Evolutionary conservation across 257 asterid species (phyloP).

Genomic region (Nemophila menziesii): DNA sequence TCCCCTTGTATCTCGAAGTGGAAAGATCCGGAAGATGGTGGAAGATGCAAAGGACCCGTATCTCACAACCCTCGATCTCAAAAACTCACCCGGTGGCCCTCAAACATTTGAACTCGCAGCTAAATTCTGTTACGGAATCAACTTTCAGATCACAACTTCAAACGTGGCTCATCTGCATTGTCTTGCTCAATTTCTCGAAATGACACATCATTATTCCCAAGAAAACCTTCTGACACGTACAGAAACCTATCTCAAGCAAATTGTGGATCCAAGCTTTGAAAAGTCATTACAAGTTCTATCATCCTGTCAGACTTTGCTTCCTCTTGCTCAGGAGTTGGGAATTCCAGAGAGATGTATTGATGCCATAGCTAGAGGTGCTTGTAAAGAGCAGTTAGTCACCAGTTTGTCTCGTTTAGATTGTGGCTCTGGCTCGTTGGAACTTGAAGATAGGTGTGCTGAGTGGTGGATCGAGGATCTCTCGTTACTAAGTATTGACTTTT

Average conservation of each 20-base stretch:
- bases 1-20: slow-evolving; percentile 60
- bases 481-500: slow-evolving; percentile 30
- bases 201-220: slow-evolving; percentile 42
- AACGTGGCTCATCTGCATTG: slow-evolving; percentile 54
- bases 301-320: slow-evolving; percentile 32
- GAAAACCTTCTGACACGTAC: slow-evolving; percentile 44
- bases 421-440: slow-evolving; percentile 21
- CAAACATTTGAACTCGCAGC: slow-evolving; percentile 63
- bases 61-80: slow-evolving; percentile 32
- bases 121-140: slow-evolving; percentile 59
- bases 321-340: slow-evolving; percentile 42
- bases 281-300: slow-evolving; percentile 49
- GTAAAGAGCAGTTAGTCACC: slow-evolving; percentile 49
- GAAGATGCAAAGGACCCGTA: slow-evolving; percentile 34
- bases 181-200: slow-evolving; percentile 50
- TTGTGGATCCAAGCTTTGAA: slow-evolving; percentile 34
- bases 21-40: slow-evolving; percentile 52
- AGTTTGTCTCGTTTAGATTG: slow-evolving; percentile 41
- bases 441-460: slow-evolving; percentile 30
- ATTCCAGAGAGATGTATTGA: slow-evolving; percentile 25
- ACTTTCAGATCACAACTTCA: slow-evolving; percentile 45
- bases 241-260: slow-evolving; percentile 39
- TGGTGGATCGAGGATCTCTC: slow-evolving; percentile 69
- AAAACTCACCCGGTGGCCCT: slow-evolving; percentile 53
- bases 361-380: slow-evolving; percentile 37